Evolutionary conservation across 495 filamentous ascomycete species (phyloP).

Genomic region (Neurospora sp.): DNA sequence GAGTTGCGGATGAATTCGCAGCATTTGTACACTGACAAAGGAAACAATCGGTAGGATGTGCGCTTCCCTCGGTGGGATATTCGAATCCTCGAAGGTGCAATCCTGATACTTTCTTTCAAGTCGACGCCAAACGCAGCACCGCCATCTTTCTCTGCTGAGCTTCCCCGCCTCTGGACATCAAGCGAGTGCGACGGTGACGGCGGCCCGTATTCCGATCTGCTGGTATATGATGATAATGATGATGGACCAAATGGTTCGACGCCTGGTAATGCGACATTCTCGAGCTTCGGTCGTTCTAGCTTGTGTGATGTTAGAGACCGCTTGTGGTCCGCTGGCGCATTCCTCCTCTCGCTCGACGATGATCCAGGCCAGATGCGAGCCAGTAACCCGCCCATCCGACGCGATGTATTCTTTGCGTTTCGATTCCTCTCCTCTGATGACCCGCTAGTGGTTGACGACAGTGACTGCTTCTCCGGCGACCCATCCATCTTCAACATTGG

Average conservation of each 20-base stretch:
- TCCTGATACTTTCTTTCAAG: constrained; percentile 13
- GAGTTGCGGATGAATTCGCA: constrained; percentile 19
- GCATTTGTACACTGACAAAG: constrained; percentile 19
- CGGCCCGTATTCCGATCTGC: background rate
- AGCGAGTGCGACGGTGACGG: background rate
- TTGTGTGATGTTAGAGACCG: background rate
- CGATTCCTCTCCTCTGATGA: background rate
- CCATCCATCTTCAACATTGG: background rate
- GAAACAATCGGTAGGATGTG: constrained; percentile 17
- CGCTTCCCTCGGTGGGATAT: constrained; percentile 19
- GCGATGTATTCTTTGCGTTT: background rate
- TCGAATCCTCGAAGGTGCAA: constrained; percentile 17
- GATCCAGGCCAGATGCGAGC: background rate
- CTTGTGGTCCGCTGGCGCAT: background rate
- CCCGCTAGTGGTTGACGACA: background rate
- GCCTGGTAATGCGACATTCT: background rate
- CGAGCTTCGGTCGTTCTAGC: background rate
- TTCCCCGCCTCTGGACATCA: background rate
- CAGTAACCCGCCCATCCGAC: background rate
- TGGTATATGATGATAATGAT: background rate
- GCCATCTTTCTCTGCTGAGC: background rate
- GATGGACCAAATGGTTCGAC: background rate
- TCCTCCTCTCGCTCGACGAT: background rate
- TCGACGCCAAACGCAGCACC: constrained; percentile 11
- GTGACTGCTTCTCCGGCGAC: background rate